phyloP scores from a whole-genome alignment of 169 alveolate species.

The Plasmodium sp. region DNA sequence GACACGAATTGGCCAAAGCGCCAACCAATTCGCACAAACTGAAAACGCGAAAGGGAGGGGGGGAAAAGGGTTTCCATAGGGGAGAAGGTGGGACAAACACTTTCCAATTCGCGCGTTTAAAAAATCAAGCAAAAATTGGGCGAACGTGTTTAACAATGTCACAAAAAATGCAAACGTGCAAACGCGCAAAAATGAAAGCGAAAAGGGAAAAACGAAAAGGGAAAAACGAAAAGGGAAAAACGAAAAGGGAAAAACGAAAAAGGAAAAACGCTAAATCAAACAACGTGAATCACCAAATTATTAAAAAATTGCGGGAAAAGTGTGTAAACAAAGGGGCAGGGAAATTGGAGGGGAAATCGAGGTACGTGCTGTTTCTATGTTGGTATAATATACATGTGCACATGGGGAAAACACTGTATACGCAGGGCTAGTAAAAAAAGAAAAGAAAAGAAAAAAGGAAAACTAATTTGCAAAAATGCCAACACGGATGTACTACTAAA shows the following conservation, averaged over 20 bases:
- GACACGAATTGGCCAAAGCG: background rate
- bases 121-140: background rate
- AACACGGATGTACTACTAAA: background rate
- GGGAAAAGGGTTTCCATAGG: background rate
- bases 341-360: background rate
- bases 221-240: background rate
- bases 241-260: background rate
- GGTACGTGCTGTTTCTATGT: background rate
- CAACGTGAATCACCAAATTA: background rate
- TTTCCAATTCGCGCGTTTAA: background rate
- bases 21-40: background rate
- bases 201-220: no score
- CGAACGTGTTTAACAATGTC: background rate
- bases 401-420: background rate
- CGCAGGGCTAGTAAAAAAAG: background rate
- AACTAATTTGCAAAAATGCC: background rate
- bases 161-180: background rate
- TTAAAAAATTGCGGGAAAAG: background rate
- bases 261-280: background rate
- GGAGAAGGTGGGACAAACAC: background rate
- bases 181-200: no score
- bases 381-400: background rate
- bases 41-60: background rate
- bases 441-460: background rate
- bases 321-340: background rate